Percentiles rank a stretch among this genome's conserved stretches.
Evolutionary conservation across 192 early-diverging fungal species (phyloP).

Genomic region (Mortierella alpina): DNA sequence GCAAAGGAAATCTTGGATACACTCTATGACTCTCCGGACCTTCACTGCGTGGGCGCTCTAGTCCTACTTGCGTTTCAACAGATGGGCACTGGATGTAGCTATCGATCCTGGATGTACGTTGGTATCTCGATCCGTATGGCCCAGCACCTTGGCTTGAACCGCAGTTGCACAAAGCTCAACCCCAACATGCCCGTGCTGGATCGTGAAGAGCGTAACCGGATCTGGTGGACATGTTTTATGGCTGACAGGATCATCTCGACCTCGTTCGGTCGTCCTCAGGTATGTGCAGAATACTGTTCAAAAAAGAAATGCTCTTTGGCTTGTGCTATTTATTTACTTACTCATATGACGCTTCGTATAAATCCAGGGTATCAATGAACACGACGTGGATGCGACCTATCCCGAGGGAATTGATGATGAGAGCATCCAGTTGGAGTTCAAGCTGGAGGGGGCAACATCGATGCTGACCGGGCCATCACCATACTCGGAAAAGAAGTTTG

Average conservation of each 20-base stretch:
- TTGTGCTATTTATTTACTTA: conserved; percentile 3
- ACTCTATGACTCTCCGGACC: conserved; percentile 66
- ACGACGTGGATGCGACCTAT: conserved; percentile 68
- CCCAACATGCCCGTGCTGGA: conserved; percentile 52
- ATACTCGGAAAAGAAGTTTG: conserved; percentile 37
- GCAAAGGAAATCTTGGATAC: conserved; percentile 78
- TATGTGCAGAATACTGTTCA: conserved; percentile 27
- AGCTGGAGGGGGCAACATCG: conserved; percentile 21
- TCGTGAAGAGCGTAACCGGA: conserved; percentile 69
- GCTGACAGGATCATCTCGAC: conserved; percentile 74
- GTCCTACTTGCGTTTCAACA: conserved; percentile 74
- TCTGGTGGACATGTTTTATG: conserved; percentile 84
- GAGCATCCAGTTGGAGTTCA: conserved; percentile 22
- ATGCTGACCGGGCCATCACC: conserved; percentile 35
- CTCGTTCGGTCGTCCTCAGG: conserved; percentile 72
- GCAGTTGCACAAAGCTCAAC: conserved; percentile 57
- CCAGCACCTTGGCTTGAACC: conserved; percentile 68
- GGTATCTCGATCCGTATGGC: conserved; percentile 67
- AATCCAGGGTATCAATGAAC: conserved; percentile 58
- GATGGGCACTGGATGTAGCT: conserved; percentile 72
- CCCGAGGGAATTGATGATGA: conserved; percentile 57
- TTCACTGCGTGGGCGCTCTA: conserved; percentile 73
- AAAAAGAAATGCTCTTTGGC: neutral
- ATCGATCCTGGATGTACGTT: conserved; percentile 76
- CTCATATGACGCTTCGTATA: neutral